Percentiles rank a stretch among this genome's conserved stretches.
Evolutionary conservation across 129 eudicot species (phyloP).

Genomic region (Chrysanthemum makinoi): DNA sequence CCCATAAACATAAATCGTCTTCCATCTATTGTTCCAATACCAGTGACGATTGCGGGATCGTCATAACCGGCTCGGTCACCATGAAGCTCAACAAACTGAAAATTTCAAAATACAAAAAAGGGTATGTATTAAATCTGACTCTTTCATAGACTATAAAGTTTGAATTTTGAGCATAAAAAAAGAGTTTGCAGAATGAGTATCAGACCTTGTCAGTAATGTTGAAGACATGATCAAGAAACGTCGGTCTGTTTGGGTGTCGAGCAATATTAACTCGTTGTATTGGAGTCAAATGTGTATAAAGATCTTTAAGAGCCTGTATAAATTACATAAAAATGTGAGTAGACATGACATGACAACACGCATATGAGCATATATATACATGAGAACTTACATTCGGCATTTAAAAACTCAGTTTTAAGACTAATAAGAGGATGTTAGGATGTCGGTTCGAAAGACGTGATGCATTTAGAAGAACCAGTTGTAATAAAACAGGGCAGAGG

Average conservation of each 20-base stretch:
- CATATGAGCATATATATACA: not conserved
- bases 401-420: not conserved
- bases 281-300: slow-evolving; percentile 85
- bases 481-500: too few species aligned
- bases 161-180: not conserved
- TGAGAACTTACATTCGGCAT: not conserved
- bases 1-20: slow-evolving; percentile 86
- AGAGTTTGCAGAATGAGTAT: slow-evolving; percentile 8
- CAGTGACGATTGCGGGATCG: slow-evolving; percentile 85
- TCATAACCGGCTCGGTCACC: slow-evolving; percentile 83
- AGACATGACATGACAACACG: not conserved
- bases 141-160: not conserved
- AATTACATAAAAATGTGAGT: slow-evolving; percentile 10
- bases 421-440: not conserved
- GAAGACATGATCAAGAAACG: slow-evolving; percentile 91
- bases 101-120: slow-evolving; percentile 17
- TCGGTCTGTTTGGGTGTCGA: slow-evolving; percentile 94
- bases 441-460: too few species aligned
- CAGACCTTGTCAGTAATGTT: slow-evolving; percentile 83
- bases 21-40: slow-evolving; percentile 82
- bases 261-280: slow-evolving; percentile 89
- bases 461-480: too few species aligned
- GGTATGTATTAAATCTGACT: not conserved
- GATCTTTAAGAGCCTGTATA: slow-evolving; percentile 74
- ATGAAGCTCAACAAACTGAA: slow-evolving; percentile 94